Conservation (phyloP, 2,329 filamentous ascomycete species). For the Xylaria sp. region DNA sequence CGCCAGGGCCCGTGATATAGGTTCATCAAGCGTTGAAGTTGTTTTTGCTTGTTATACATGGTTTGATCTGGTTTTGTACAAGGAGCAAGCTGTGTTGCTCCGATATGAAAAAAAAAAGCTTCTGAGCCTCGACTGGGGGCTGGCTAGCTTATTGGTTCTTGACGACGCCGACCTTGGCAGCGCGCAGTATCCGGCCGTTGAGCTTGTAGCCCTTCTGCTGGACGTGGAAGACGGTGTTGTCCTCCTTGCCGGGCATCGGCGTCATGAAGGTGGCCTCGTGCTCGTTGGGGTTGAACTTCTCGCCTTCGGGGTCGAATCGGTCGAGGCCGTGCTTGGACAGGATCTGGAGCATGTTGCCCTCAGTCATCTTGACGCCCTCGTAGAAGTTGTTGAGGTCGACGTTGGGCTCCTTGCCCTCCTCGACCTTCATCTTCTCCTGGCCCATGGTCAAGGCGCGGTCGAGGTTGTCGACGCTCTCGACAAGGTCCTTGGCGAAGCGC, state of each 20-base stretch:
- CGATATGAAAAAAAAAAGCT: neutral
- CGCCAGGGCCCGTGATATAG: conserved; percentile 21
- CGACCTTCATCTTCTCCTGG: conserved; percentile 61
- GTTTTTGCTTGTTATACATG: conserved; percentile 24
- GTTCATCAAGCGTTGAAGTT: conserved; percentile 21
- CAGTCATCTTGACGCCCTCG: conserved; percentile 92
- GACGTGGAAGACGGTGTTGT: conserved; percentile 83
- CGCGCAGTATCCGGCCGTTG: conserved; percentile 82
- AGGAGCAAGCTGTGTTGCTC: conserved; percentile 19
- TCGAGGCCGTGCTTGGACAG: conserved; percentile 92
- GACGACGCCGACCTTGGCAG: conserved; percentile 93
- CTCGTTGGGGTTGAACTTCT: conserved; percentile 93
- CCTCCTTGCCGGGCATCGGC: conserved; percentile 78
- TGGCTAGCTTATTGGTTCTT: conserved; percentile 54
- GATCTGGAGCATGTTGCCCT: conserved; percentile 78
- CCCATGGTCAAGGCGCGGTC: conserved; percentile 85
- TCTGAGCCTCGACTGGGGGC: neutral
- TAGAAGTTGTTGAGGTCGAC: conserved; percentile 76
- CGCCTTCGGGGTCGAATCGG: conserved; percentile 73
- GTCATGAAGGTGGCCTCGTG: conserved; percentile 97
- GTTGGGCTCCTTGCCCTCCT: conserved; percentile 26
- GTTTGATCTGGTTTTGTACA: conserved; percentile 23
- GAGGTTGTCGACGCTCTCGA: conserved; percentile 94
- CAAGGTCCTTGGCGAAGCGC: conserved; percentile 88
- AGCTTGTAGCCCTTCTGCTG: conserved; percentile 95